These are phyloP conservation scores for Mangifera indica DNA, from an alignment of 345 rosid species.

Conservation along the genomic window DNA sequence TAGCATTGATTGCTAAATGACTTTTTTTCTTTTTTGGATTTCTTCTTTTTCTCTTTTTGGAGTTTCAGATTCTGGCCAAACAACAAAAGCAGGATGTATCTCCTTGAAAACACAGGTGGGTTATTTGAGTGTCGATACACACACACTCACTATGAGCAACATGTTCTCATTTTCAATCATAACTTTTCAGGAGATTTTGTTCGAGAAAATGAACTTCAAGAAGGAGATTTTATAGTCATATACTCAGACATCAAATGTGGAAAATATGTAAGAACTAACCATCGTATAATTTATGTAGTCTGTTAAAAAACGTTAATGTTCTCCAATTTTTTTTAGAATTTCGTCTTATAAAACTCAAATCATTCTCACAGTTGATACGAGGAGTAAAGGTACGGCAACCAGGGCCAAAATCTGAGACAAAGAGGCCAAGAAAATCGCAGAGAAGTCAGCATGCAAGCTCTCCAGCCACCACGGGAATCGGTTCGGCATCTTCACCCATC, in stretches of 20 bases:
- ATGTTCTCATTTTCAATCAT: not conserved
- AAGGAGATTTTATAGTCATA: slow-evolving; percentile 98
- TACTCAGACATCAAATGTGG: slow-evolving; percentile 92
- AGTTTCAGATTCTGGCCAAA: slow-evolving; percentile 98
- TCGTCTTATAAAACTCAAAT: not conserved
- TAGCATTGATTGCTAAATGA: slow-evolving; percentile 23
- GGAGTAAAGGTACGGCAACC: slow-evolving; percentile 96
- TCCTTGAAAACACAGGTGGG: slow-evolving; percentile 92
- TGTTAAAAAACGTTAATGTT: too few species aligned
- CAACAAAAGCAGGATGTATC: slow-evolving; percentile 99
- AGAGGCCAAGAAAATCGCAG: slow-evolving; percentile 65
- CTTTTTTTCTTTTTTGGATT: too few species aligned
- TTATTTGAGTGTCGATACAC: not conserved
- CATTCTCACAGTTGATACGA: slow-evolving; percentile 62
- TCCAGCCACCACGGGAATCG: slow-evolving; percentile 30
- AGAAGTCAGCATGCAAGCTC: slow-evolving; percentile 48
- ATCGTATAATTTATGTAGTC: too few species aligned
- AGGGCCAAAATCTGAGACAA: slow-evolving; percentile 56
- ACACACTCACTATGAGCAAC: too few species aligned
- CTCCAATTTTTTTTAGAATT: too few species aligned
- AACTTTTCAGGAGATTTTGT: slow-evolving; percentile 74
- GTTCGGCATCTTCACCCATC: slow-evolving; percentile 23
- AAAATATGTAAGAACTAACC: slow-evolving; percentile 64
- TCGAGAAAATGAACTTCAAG: slow-evolving; percentile 88
- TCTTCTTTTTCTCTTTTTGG: slow-evolving; percentile 29